A percentile compares a stretch with the other conserved stretches of the same genome.
Evolutionary conservation across 345 rosid genomes (phyloP).

Genomic region (Eutrema yunnanense): DNA sequence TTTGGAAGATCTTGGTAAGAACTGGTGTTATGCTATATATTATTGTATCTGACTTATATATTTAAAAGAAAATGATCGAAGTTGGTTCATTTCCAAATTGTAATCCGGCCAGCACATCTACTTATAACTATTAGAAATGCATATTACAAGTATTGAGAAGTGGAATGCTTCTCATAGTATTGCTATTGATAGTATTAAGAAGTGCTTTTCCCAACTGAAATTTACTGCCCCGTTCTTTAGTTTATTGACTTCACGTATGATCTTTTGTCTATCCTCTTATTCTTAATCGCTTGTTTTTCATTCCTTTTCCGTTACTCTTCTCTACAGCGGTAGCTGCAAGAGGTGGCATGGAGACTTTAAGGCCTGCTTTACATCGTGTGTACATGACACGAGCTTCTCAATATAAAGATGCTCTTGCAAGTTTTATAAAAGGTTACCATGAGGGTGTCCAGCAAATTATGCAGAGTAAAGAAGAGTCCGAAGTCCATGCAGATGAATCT

Average conservation of each 20-base stretch:
- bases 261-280: background rate
- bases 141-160: background rate
- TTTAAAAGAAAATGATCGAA: background rate
- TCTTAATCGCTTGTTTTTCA: background rate
- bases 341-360: constrained; percentile 88
- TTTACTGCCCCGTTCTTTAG: background rate
- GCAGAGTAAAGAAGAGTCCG: constrained; percentile 46
- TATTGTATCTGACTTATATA: background rate
- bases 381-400: constrained; percentile 90
- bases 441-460: constrained; percentile 69
- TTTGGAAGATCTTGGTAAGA: constrained; percentile 84
- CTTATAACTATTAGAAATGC: background rate
- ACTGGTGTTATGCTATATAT: background rate
- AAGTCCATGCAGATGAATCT: constrained; percentile 13
- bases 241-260: background rate
- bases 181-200: background rate
- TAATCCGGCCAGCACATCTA: background rate
- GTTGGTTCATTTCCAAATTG: background rate
- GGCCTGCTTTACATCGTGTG: constrained; percentile 83
- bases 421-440: constrained; percentile 71
- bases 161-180: background rate
- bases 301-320: background rate
- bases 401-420: constrained; percentile 70
- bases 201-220: background rate
- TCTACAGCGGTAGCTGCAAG: constrained; percentile 77